Conservation (phyloP, 208 protist genomes). For the Sergeia podlipaevii region DNA sequence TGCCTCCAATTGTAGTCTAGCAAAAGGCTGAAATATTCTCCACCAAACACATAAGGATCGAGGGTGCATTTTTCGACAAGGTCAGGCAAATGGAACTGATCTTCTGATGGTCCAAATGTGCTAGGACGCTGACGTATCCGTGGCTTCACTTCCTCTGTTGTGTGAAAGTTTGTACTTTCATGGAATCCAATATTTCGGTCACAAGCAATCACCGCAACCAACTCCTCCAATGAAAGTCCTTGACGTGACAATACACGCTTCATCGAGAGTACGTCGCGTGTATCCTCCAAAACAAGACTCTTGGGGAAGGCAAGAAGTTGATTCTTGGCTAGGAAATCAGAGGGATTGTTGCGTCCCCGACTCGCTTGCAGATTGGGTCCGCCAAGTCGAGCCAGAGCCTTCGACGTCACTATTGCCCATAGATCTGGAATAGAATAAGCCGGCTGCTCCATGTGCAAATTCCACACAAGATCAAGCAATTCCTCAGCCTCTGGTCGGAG, state of each 20-base stretch:
- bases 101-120: slow-evolving; percentile 26
- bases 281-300: slow-evolving; percentile 40
- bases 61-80: slow-evolving; percentile 66
- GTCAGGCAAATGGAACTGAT: slow-evolving; percentile 49
- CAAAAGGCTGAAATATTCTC: slow-evolving; percentile 82
- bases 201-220: slow-evolving; percentile 72
- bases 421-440: slow-evolving; percentile 77
- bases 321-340: slow-evolving; percentile 14
- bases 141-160: slow-evolving; percentile 69
- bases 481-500: slow-evolving; percentile 60
- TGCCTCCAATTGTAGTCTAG: slow-evolving; percentile 83
- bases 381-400: slow-evolving; percentile 69
- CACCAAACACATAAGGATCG: slow-evolving; percentile 85
- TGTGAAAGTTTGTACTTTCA: slow-evolving; percentile 69
- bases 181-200: slow-evolving; percentile 71
- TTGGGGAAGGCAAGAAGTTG: slow-evolving; percentile 37
- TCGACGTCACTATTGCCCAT: slow-evolving; percentile 70
- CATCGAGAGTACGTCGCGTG: slow-evolving; percentile 62
- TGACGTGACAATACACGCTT: slow-evolving; percentile 71
- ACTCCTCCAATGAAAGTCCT: slow-evolving; percentile 66
- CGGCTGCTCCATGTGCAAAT: slow-evolving; percentile 58
- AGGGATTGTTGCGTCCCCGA: slow-evolving; percentile 48
- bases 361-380: slow-evolving; percentile 56
- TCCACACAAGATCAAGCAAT: slow-evolving; percentile 56
- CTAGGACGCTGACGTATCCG: slow-evolving; percentile 25